Evolutionary conservation across 805 yeast genomes (phyloP), one percentile per base, ranked within the genome.

Genomic region (Diddensiella transvaalensis): DNA sequence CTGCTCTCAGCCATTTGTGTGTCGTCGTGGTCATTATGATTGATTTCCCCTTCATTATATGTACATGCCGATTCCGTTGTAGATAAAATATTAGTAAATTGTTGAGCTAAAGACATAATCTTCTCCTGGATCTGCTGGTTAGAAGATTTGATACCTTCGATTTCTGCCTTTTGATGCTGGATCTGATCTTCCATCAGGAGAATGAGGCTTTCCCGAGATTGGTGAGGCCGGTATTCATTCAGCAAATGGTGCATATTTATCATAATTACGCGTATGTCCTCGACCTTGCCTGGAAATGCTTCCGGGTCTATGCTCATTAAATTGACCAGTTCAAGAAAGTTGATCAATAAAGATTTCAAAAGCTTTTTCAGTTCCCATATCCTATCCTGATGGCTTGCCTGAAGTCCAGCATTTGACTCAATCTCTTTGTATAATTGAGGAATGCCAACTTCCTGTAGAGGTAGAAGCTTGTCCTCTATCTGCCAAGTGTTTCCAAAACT

Each of bases 401-500:
- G 67, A 1, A 62, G 67, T 3, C 59, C 57, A 15, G 60, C 47
- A 11, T 22, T 32, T 6, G 48, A n/a, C 18, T 46, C 30, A 29
- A 49, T 23, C 17, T 50, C 49, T 4, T 52, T 62, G 61, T 88
- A 90, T 44, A 91, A 68, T 61, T 88, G 95, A 17, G 74, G 71
- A 59, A 90, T 80, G 0, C 96, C 96, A 61, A 86, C 78, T 22
- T 83, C 87, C 47, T 78, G 76, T 21, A 93, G 70, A 19, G 84
- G 78, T 1, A 95, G 93, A 39, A 88, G 75, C 57, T 78, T 80
- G 62, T 91, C 96, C 26, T 76, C 61, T 40, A 72, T 69, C 53
- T 85, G 83, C 99, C 99, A 91, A 15, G 87, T 70, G 55, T 84
- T 85, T 3, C 99, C 99, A 67, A 89, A 93, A 0, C 91, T 86